Evolutionary conservation across 2,329 filamentous ascomycete species (phyloP).

Genomic region (Setomelanomma holmii): DNA sequence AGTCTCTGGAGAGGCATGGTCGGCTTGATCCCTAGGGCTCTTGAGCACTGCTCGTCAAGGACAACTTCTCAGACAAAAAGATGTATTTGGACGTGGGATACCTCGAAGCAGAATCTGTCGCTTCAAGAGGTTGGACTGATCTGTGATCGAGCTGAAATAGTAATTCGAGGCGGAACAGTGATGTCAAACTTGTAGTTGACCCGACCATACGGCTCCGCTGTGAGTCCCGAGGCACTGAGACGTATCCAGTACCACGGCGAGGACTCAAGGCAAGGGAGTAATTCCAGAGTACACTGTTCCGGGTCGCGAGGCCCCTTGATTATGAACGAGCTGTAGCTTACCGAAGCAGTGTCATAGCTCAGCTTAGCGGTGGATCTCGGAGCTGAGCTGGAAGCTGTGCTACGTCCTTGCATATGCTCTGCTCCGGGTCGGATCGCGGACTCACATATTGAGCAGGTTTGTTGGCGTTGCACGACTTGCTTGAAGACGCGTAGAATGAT

Average conservation of each 20-base stretch:
- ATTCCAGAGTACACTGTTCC: slow-evolving; percentile 16
- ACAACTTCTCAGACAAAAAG: not conserved
- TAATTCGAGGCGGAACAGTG: not conserved
- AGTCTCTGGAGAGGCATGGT: slow-evolving; percentile 30
- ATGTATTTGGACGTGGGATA: not conserved
- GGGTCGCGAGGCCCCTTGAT: slow-evolving; percentile 17
- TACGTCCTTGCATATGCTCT: slow-evolving; percentile 24
- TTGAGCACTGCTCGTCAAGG: not conserved
- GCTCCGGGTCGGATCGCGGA: slow-evolving; percentile 15
- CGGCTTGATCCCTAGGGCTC: not conserved
- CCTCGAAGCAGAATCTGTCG: not conserved
- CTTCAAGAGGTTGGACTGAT: not conserved
- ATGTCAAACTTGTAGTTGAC: not conserved
- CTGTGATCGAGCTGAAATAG: not conserved
- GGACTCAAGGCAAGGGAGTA: slow-evolving; percentile 15
- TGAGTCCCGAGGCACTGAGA: slow-evolving; percentile 10
- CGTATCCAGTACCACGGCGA: slow-evolving; percentile 21
- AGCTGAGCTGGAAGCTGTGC: slow-evolving; percentile 25
- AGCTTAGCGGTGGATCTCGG: slow-evolving; percentile 17
- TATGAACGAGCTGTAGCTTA: slow-evolving; percentile 23
- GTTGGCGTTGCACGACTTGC: slow-evolving; percentile 28
- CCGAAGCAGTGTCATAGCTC: slow-evolving; percentile 14
- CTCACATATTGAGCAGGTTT: slow-evolving; percentile 10
- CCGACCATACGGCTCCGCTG: slow-evolving; percentile 3
- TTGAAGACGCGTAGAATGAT: slow-evolving; percentile 20